Evolutionary conservation across 2,329 filamentous ascomycete genomes (phyloP), one percentile per base, ranked within the genome.

Genomic region (Trichoderma afroharzianum): DNA sequence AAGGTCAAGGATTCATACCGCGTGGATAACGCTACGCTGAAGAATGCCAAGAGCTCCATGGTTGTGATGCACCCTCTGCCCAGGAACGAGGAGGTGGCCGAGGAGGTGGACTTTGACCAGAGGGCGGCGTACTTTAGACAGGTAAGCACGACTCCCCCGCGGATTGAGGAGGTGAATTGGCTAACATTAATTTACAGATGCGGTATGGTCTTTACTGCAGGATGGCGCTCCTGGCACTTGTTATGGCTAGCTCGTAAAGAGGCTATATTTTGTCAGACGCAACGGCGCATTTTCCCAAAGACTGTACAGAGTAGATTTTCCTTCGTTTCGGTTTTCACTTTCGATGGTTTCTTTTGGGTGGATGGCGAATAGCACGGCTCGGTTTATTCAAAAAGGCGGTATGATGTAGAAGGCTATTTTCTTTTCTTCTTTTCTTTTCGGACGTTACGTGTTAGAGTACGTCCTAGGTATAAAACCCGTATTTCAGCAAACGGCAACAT

Each of bases 91-190:
- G 96, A 99, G 87, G 91, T 99, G 80, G 90, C 91, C 39, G 94
- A 97, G 83, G 96, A 99, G 85, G 94, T 99, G 63, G 96, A 99
- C 83, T 97, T 97, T 84, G 96, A 99, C 84, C 94, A 97, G 81
- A 87, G 96, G 77, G 96, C 96, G 72, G 95, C 96, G 70, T 99
- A 99, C 86, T 99, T 99, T 85, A 91, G 96, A 92, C 96, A 99
- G 92, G 95, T 97, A 84, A 90, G 93, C 88, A 30, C 14, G 28
- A 8, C 32, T 43, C 21, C 15, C 21, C 6, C 3, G 14, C 36
- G 1, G 4, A 33, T 21, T n/a, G 50, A 21, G 28, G n/a, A 3
- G 53, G 43, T 50, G 30, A 33, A 43, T 33, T 70, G 75, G 75
- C 85, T 89, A 81, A 90, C 80, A 32, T 63, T 58, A 30, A 33